phyloP scores from a whole-genome alignment of 306 rosid species.

The Cotoneaster glaucophyllus region DNA sequence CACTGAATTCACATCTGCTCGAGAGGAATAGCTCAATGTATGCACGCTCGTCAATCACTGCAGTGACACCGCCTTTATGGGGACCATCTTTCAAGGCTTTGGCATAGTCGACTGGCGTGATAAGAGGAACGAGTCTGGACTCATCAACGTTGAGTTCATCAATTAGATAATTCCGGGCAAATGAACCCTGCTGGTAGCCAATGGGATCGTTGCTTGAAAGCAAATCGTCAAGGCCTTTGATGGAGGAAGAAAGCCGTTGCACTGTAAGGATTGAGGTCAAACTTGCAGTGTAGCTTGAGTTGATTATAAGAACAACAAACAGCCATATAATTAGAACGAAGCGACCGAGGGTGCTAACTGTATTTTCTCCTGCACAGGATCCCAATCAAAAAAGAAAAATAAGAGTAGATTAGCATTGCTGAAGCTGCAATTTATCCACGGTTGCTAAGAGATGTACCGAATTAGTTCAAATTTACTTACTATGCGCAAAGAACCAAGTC shows the following conservation, averaged over 20 bases:
- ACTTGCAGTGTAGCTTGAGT: conserved; percentile 95
- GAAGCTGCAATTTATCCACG: conserved; percentile 9
- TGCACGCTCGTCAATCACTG: conserved; percentile 76
- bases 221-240: conserved; percentile 76
- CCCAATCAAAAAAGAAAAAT: background rate
- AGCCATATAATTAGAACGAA: conserved; percentile 78
- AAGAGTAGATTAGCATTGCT: conserved; percentile 10
- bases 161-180: conserved; percentile 44
- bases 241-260: conserved; percentile 65
- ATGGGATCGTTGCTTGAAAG: conserved; percentile 51
- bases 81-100: conserved; percentile 71
- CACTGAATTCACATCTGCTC: conserved; percentile 57
- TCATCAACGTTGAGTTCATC: conserved; percentile 48
- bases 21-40: conserved; percentile 83
- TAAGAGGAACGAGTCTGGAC: conserved; percentile 71
- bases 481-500: conserved; percentile 72
- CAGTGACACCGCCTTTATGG: conserved; percentile 65
- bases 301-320: conserved; percentile 87
- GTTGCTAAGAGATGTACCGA: background rate
- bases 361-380: conserved; percentile 65
- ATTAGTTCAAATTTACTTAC: conserved; percentile 43
- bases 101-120: conserved; percentile 46
- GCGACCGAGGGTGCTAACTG: conserved; percentile 89
- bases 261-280: conserved; percentile 97
- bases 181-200: conserved; percentile 75